Base-by-base conservation (phyloP, 78 protist species). In the Dictyostelium firmibasis region DNA sequence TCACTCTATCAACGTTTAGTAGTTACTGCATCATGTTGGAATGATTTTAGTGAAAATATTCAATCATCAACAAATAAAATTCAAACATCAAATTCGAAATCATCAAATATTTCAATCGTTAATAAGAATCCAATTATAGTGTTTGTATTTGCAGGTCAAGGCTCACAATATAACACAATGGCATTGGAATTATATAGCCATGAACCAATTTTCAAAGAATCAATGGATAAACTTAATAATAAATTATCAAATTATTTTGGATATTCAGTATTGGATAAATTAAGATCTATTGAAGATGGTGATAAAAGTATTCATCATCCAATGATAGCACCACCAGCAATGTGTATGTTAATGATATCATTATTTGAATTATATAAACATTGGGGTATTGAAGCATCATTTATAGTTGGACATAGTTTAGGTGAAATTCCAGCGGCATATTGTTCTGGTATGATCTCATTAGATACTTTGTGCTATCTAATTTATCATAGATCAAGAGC, bases 61-160 rank as follows among this genome's bases (percentile, higher is more conserved):
- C 4, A 57, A 57, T 57, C 67, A 57, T 57, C 67, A 20, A 38
- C 29, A 33, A 35, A 35, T 35, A 35, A 6, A 74, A n/a, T 33
- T 11, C 50, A 38, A 33, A 38, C 83, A 38, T 77, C 64, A 5
- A 77, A 77, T 41, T 4, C 5, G 18, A n/a, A 33, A 77, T 38
- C 83, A 77, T 77, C 83, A 38, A 38, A 38, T 77, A 41, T 38
- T 33, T 78, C 84, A 25, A 53, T 38, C 0, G 29, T 53, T 20
- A 7, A 5, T 23, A 72, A 29, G 25, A 35, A 44, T 23, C 60
- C 93, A 47, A n/a, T 25, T 9, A 38, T 27, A 38, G 79, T 84
- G 2, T 84, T 84, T 77, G 91, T 92, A 67, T 92, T 74, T 53
- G 75, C 83, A 29, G 96, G 96, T 33, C 96, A 92, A 85, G 96